Evolutionary conservation across 257 asterid species (phyloP), one percentile per base, ranked within the genome.

Genomic region (Nicotiana attenuata): DNA sequence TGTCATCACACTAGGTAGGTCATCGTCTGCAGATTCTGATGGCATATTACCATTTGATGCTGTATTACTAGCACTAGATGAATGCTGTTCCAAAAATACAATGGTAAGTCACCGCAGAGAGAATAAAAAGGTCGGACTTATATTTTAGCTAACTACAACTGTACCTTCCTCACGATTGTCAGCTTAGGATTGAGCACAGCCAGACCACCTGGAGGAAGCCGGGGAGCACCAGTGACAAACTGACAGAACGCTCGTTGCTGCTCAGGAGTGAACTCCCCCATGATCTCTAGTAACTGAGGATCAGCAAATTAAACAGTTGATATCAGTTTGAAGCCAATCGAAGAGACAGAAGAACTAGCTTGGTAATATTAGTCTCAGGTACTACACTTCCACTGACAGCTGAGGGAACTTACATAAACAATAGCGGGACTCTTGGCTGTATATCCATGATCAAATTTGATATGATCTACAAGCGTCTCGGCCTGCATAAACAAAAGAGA

Each of bases 141-240:
- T 8, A 52, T 6, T 52, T 11, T 1, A 47, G 45, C 14, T 5
- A 83, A 22, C 47, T 16, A 65, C 78, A 80, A 52, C 53, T 35
- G 59, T 87, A 96, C 99, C 99, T 97, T 97, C 79, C 98, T 91
- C 85, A 97, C 99, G 82, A 97, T 93, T 57, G 99, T 97, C 89
- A 97, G 84, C 96, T 94, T 94, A 22, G 99, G 99, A 85, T 92
- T 93, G 83, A 97, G 88, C 76, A 88, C 97, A 26, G 98, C 97
- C 84, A 97, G 86, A 85, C 99, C 99, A 82, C 98, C 98, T 0
- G 98, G 95, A 60, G 99, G 99, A 86, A 97, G 99, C 78, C 97
- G 89, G 68, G 99, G 98, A 65, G 99, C 99, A 84, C 99, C 99
- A 20, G 99, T 97, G 80, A 97, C 98, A 86, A 97, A 97, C 88